Base-by-base conservation (phyloP, 1,284 basidiomycete genomes). In the Puccinia hordei region DNA sequence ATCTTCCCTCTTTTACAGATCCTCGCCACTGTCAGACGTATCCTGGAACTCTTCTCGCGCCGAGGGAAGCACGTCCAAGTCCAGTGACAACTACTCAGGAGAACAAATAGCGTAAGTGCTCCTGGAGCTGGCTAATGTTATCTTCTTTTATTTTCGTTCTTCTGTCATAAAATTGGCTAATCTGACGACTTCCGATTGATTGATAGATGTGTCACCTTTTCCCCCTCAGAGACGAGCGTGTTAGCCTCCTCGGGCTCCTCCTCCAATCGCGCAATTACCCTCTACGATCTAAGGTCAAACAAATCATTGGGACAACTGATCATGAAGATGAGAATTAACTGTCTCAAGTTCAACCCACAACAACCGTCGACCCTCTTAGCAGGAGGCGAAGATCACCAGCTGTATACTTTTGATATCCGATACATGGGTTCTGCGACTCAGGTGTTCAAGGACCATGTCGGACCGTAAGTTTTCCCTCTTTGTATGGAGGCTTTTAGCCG, bases 321-420 rank as follows among this genome's bases (percentile, higher is more conserved):
- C 81, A 96, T 98, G 93, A 91, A 92, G 87, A 92, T 92, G 85
- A 85, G 87, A 30, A 83, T 86, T n/a, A 99, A 99, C 83, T 89
- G 92, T 51, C 88, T 99, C 5, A 89, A 93, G 27, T 99, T 95
- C 94, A 98, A 94, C 72, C 96, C 97, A 0, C 94, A 94, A 0
- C 92, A 96, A 85, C 96, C 97, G 0, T 98, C 95, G 0, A 89
- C 91, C 3, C 88, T 98, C 53, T 90, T 98, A 2, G 90, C 98
- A 19, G 97, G 93, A 17, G 97, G 94, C 0, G 97, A 99, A 87
- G 97, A 99, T 85, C 95, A 98, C 87, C 98, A 98, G 84, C 88
- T 99, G 57, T 99, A 99, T 87, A 98, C 97, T 0, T 99, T 97
- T 86, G 97, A 99, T 85, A 93, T 99, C 82, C 90, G 96, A 63